Evolutionary conservation across 2,329 filamentous ascomycete species (phyloP), one percentile per base, ranked within the genome.

Genomic region (Fusarium sacchari): DNA sequence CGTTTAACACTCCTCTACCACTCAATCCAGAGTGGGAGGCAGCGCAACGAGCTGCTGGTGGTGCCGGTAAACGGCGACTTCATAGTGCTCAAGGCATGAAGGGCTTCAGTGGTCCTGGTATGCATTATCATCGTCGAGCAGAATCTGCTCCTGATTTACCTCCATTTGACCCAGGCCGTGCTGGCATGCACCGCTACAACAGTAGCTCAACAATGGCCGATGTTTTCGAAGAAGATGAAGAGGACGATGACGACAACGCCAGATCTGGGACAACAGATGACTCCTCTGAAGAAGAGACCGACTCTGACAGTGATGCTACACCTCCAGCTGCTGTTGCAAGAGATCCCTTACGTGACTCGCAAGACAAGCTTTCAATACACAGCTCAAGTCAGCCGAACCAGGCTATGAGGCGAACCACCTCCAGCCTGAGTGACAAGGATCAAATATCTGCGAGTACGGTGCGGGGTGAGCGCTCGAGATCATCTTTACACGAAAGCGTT

Each of bases 141-240:
- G 93, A 96, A 79, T 96, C 93, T 78, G 93, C 94, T 3, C 94
- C 94, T 8, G 93, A 94, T 76, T 88, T 95, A 81, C 90, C 90
- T 18, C 91, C 93, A 1, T 96, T 96, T 76, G 93, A 95, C 63
- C 83, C 84, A 68, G 85, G 84, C 44, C 83, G 87, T 30, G 84
- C 88, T n/a, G 86, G 86, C 34, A 88, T 92, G 60, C 87, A 89
- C 65, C 87, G 90, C 22, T 91, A 91, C 58, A 88, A 88, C 43
- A 92, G 90, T 80, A 90, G 89, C 73, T 91, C 92, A 0, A 92
- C 92, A 1, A 95, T 96, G 93, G 93, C 92, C 0, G 94, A 96
- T 79, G 94, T 96, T 2, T 96, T 96, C 72, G 94, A 96, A 79
- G 94, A 96, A 76, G 93, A 95, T 34, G 93, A 95, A 72, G 92